Evolutionary conservation across 257 asterid species (phyloP).

Genomic region (Nicotiana undulata): DNA sequence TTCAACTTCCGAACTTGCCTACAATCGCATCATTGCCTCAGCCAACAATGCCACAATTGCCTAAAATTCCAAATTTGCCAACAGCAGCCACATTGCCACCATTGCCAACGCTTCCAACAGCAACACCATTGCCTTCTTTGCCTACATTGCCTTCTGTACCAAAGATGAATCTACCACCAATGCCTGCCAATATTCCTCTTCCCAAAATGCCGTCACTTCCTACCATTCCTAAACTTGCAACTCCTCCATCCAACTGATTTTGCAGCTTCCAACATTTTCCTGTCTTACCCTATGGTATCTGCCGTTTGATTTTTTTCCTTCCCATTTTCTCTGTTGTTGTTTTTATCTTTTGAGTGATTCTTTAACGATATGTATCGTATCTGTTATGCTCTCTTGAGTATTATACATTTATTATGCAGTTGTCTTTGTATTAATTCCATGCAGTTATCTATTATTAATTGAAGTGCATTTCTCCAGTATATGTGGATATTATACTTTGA

Average conservation of each 20-base stretch:
- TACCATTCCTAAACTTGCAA: too few species aligned
- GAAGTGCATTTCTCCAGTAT: not conserved
- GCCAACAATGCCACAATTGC: constrained; percentile 3
- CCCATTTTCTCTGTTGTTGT: too few species aligned
- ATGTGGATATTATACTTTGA: not conserved
- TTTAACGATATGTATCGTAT: too few species aligned
- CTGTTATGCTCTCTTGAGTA: too few species aligned
- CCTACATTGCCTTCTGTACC: not conserved
- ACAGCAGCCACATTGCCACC: not conserved
- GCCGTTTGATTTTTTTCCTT: too few species aligned
- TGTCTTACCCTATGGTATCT: too few species aligned
- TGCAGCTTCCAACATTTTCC: not conserved
- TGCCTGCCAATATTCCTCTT: not conserved
- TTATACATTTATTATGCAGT: too few species aligned
- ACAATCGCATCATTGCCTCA: not conserved
- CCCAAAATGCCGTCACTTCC: too few species aligned
- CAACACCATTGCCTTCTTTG: not conserved
- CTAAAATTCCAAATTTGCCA: not conserved
- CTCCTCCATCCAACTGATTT: too few species aligned
- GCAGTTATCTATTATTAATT: too few species aligned
- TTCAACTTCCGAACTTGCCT: not conserved
- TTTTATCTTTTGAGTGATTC: too few species aligned
- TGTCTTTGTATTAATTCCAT: too few species aligned
- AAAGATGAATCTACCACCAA: not conserved
- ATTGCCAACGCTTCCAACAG: not conserved